These are phyloP conservation scores for Akanthomyces lecanii DNA, from an alignment of 2,329 filamentous ascomycete species.

Conservation along the genomic window DNA sequence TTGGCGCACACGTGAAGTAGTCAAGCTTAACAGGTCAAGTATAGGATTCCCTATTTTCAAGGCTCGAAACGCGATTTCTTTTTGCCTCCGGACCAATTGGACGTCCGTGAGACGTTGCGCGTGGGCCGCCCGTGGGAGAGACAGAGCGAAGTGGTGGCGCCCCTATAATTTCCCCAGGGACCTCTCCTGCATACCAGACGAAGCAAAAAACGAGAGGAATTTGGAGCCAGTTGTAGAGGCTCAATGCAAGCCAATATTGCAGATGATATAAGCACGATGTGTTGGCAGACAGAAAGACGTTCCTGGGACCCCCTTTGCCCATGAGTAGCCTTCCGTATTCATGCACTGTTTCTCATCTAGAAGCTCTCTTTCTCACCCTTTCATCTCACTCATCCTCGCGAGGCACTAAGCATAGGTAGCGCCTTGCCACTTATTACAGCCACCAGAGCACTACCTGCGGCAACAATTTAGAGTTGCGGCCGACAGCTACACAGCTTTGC, in stretches of 20 bases:
- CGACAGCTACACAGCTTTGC: not conserved
- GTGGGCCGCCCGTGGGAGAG: not conserved
- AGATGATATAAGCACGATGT: not conserved
- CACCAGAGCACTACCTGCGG: not conserved
- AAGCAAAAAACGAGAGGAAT: conserved; percentile 6
- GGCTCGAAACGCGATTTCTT: not conserved
- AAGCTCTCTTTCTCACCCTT: not conserved
- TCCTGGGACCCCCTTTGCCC: conserved; percentile 2
- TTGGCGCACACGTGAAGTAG: not conserved
- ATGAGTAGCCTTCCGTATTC: not conserved
- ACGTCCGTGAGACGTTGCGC: not conserved
- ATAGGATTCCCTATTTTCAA: not conserved
- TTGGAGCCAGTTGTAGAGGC: not conserved
- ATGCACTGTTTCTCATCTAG: not conserved
- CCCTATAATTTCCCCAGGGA: conserved; percentile 11
- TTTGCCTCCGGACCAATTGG: not conserved
- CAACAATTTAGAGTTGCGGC: not conserved
- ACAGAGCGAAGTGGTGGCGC: not conserved
- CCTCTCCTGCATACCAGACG: conserved; percentile 9
- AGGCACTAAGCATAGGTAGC: too few relatives aligned
- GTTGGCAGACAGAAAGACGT: not conserved
- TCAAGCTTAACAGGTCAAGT: not conserved
- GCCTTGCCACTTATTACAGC: not conserved
- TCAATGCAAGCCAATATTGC: not conserved
- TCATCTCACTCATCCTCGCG: not conserved